A percentile compares a stretch with the other conserved stretches of the same genome.
These are phyloP conservation scores for Cyberlindnera suaveolens DNA, from an alignment of 805 yeast species.

Conservation along the genomic window DNA sequence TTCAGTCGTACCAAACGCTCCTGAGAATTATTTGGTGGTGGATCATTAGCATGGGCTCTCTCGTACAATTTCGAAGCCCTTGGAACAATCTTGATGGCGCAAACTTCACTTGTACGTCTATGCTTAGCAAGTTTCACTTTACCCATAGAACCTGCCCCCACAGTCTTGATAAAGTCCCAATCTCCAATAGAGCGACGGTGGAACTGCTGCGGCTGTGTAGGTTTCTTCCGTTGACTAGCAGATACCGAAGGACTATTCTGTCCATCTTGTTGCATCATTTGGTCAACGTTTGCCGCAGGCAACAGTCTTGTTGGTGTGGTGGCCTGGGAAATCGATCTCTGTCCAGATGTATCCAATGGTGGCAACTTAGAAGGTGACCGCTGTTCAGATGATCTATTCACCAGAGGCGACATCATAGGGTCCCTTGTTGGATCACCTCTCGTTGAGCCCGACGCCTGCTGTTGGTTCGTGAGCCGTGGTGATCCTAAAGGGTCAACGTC, in stretches of 20 bases:
- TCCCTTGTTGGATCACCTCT: neutral
- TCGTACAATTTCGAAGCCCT: conserved; percentile 76
- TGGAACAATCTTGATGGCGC: conserved; percentile 91
- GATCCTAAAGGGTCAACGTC: no score
- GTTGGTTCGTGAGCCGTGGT: no score
- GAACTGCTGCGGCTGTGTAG: conserved; percentile 32
- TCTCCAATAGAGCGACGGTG: conserved; percentile 90
- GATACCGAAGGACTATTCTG: conserved; percentile 9
- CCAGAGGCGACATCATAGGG: neutral
- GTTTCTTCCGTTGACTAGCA: conserved; percentile 15
- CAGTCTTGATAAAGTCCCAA: conserved; percentile 92
- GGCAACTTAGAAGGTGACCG: conserved; percentile 10
- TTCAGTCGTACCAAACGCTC: conserved; percentile 58
- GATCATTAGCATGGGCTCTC: conserved; percentile 62
- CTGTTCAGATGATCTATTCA: neutral
- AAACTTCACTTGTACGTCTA: conserved; percentile 69
- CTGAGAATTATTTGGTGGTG: conserved; percentile 54
- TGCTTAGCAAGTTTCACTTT: conserved; percentile 93
- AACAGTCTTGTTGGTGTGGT: conserved; percentile 11
- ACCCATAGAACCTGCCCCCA: conserved; percentile 99
- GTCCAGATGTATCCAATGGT: conserved; percentile 7
- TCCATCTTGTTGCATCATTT: neutral
- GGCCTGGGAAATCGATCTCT: neutral
- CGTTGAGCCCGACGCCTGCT: no score
- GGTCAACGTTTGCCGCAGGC: conserved; percentile 17